Percentiles rank a stretch among this genome's conserved stretches.
Conservation (phyloP, 805 yeast genomes). For the Yarrowia sp. region DNA sequence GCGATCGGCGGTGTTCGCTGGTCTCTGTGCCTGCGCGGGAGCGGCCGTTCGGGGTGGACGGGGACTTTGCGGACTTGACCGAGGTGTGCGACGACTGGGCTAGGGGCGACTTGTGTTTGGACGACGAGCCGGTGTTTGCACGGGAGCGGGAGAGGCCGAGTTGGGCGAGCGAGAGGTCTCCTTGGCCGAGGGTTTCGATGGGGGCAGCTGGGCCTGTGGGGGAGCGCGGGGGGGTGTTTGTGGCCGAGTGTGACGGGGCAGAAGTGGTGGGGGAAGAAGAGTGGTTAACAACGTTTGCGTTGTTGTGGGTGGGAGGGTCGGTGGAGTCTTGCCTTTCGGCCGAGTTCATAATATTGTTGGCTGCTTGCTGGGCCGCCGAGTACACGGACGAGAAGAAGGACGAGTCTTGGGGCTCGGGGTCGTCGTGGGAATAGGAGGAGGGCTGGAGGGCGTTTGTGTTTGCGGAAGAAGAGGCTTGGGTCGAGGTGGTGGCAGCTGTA, state of each 20-base stretch:
- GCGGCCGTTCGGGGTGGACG: conserved; percentile 2
- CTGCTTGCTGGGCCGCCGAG: conserved; percentile 19
- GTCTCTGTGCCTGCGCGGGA: neutral
- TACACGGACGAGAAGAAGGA: conserved; percentile 7
- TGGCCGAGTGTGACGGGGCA: neutral
- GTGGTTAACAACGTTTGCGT: neutral
- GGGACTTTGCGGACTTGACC: neutral
- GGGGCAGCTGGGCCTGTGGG: conserved; percentile 29
- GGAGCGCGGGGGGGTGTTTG: conserved; percentile 23
- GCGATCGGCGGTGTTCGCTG: neutral
- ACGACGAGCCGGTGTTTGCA: conserved; percentile 12
- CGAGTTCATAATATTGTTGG: conserved; percentile 21
- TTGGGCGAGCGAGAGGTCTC: conserved; percentile 36
- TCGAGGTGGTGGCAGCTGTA: neutral
- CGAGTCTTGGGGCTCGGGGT: neutral
- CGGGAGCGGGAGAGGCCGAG: conserved; percentile 29
- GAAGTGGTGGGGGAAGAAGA: neutral
- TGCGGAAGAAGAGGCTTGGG: neutral
- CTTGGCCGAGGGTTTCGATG: conserved; percentile 35
- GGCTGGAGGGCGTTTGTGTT: neutral
- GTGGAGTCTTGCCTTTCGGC: conserved; percentile 2
- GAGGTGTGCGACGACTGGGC: neutral
- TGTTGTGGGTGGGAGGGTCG: neutral
- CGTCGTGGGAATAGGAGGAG: neutral
- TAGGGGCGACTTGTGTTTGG: neutral